Percentiles rank a stretch among this genome's conserved stretches.
These are phyloP conservation scores for Leccinum incarnatum DNA, from an alignment of 768 basidiomycete genomes.

Conservation along the genomic window DNA sequence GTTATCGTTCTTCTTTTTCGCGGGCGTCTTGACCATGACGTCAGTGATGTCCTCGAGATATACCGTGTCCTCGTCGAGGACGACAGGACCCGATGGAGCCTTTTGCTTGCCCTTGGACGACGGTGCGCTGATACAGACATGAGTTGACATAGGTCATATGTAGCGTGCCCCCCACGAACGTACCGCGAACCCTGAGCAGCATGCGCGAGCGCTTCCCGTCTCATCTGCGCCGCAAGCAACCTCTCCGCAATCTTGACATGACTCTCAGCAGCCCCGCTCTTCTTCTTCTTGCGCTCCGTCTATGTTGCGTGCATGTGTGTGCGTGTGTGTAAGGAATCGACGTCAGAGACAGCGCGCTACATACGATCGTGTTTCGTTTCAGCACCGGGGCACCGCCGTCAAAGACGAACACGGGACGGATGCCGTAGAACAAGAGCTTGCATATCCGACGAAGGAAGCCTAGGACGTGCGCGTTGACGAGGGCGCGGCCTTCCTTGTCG, in stretches of 20 bases:
- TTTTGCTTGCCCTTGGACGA: constrained; percentile 45
- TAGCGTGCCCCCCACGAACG: constrained; percentile 12
- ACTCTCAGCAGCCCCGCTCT: constrained; percentile 82
- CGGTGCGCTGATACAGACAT: background rate
- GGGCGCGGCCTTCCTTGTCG: constrained; percentile 87
- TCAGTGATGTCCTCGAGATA: constrained; percentile 86
- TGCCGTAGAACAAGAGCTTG: constrained; percentile 95
- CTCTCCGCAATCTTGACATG: constrained; percentile 88
- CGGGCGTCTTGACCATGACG: constrained; percentile 52
- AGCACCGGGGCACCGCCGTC: constrained; percentile 93
- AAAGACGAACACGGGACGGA: constrained; percentile 98
- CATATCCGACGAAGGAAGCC: constrained; percentile 88
- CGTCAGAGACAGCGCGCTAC: constrained; percentile 25
- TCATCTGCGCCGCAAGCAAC: constrained; percentile 89
- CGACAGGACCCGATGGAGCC: constrained; percentile 43
- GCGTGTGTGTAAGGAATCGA: background rate
- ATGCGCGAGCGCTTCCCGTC: constrained; percentile 80
- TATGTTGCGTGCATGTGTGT: constrained; percentile 28
- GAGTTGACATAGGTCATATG: background rate
- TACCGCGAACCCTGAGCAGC: constrained; percentile 45
- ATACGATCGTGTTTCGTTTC: constrained; percentile 85
- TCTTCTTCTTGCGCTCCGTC: constrained; percentile 88
- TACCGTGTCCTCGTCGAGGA: constrained; percentile 68
- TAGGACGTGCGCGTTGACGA: constrained; percentile 92
- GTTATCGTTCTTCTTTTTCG: constrained; percentile 22